Evolutionary conservation across 768 basidiomycete species (phyloP), one percentile per base, ranked within the genome.

Genomic region (Podaxis rugospora): DNA sequence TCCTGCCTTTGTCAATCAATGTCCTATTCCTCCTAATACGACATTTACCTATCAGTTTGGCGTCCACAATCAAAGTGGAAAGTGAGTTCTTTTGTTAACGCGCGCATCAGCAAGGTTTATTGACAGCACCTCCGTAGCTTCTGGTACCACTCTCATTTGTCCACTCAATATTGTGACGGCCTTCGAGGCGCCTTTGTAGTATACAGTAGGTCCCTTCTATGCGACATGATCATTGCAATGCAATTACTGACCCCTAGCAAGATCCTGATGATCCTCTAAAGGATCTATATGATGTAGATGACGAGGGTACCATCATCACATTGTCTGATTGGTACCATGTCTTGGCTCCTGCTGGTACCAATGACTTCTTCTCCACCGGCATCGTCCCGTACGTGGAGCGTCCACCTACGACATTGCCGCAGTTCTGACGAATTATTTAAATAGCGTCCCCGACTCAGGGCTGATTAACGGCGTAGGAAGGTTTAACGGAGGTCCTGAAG

Each of bases 281-380:
- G 23, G 23, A 44, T 39, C 46, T 75, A 5, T 75, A 74, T 59
- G 75, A 76, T 47, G 57, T 71, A 5, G 74, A 74, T 59, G 66
- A 74, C 52, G 74, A 64, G 57, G 37, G 51, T 16, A 71, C 71
- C 13, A 61, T 80, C 36, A 75, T 78, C 53, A 68, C 69, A 1
- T 61, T 66, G 6, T 47, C 55, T 7, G 55, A 57, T 10, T 57
- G 55, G 55, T 57, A 55, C 55, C 55, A 55, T n/a, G 40, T 44
- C 16, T 44, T 55, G 39, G 55, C 55, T 11, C 55, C 55, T 5
- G 25, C 23, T 0, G 76, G 63, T 3, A 83, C 82, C 66, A 83
- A 82, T 66, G 80, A 68, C 21, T 70, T 65, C 23, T 75, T 72
- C 68, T 66, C 67, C 14, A 70, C 70, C 39, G 73, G 74, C 25